These are phyloP conservation scores for Breviolum minutum DNA, from an alignment of 73 alveolate species.

Conservation along the genomic window DNA sequence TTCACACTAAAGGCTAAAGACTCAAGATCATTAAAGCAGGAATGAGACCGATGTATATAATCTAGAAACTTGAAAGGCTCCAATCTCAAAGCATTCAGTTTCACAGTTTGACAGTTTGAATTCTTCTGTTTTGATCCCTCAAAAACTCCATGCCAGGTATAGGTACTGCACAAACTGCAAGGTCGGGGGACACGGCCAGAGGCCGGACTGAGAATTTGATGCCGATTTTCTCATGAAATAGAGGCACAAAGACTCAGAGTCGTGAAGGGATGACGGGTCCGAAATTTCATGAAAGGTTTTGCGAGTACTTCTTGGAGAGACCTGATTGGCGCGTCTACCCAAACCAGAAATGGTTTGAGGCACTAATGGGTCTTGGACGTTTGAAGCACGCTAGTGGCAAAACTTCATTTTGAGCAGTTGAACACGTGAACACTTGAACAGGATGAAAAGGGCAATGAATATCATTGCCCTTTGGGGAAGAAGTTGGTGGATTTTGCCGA, in stretches of 20 bases:
- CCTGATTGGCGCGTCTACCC: conserved; percentile 92
- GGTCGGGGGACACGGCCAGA: conserved; percentile 95
- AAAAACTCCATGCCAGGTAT: conserved; percentile 38
- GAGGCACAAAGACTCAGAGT: not conserved
- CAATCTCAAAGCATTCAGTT: not conserved
- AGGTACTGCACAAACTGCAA: conserved; percentile 86
- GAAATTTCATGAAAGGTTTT: conserved; percentile 1
- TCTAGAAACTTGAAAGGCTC: not conserved
- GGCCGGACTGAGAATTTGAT: not conserved
- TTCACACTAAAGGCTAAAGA: too few relatives aligned
- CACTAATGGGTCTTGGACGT: not conserved
- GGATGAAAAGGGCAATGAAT: conserved; percentile 93
- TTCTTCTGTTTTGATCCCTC: too few relatives aligned
- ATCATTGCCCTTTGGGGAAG: conserved; percentile 86
- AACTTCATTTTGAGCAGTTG: not conserved
- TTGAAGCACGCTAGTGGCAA: too few relatives aligned
- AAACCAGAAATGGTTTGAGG: conserved; percentile 85
- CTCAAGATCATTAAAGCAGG: not conserved
- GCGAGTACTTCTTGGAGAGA: conserved; percentile 87
- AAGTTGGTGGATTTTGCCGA: conserved; percentile 93
- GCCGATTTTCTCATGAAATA: too few relatives aligned
- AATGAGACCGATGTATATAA: not conserved
- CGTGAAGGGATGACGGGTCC: not conserved
- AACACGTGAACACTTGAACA: not conserved
- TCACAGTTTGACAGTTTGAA: not conserved